Base-by-base conservation (phyloP, 306 rosid genomes). In the Cucumis melo region DNA sequence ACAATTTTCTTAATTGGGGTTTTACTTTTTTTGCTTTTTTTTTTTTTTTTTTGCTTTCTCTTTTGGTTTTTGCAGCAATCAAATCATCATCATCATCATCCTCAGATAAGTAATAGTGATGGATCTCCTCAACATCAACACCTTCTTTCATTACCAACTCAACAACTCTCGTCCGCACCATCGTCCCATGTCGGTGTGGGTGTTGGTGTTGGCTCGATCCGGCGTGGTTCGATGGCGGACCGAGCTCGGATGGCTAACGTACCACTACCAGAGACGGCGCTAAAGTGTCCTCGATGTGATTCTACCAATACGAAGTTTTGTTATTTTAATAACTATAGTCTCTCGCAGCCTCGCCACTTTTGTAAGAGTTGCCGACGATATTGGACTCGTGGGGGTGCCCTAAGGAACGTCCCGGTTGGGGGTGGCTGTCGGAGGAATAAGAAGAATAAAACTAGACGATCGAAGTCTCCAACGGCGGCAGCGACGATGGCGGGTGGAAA, bases 361-460 rank as follows among this genome's bases (percentile, higher is more conserved):
- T 93, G 98, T 84, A 93, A 91, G 89, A 80, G 96, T 2, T 93
- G 98, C 21, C 81, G 98, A 13, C 94, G 98, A 5, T 93, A 93
- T 82, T 93, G 98, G 98, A 93, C 98, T 17, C 87, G 79, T 59
- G 97, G 96, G 0, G 98, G 98, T 2, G 87, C 96, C 46, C 93
- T 94, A 7, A 67, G 99, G 17, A 94, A 78, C 66, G 99, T 94
- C 21, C 99, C 97, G 0, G 99, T 94, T 0, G 99, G 99, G 1
- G 99, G 99, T 3, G 99, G 99, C 0, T 90, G 96, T 78, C 87
- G 99, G 4, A 78, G 93, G 36, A 94, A 94, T 87, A 94, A 94
- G 86, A 94, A 94, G 81, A 91, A 46, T 85, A 93, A 89, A 76
- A 86, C 85, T 74, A 83, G 77, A 46, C 87, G 87, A 17, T 86